These are phyloP conservation scores for Rhododendron vialii DNA, from an alignment of 148 eudicot genomes.

Conservation along the genomic window DNA sequence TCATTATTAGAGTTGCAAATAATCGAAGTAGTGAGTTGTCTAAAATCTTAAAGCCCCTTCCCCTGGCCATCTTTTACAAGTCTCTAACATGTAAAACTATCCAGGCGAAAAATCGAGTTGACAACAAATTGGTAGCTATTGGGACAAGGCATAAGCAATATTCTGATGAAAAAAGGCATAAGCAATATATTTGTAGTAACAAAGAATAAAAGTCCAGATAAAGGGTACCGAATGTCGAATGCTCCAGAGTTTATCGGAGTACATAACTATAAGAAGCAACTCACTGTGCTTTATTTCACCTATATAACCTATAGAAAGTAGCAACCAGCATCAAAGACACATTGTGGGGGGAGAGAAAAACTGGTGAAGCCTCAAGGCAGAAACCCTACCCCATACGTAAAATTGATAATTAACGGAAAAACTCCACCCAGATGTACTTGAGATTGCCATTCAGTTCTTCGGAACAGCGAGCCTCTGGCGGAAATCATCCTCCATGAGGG, in stretches of 20 bases:
- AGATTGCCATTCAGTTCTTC: slow-evolving; percentile 11
- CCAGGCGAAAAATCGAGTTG: too few relatives aligned
- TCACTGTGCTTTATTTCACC: background rate
- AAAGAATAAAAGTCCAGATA: too few relatives aligned
- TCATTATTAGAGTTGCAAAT: too few relatives aligned
- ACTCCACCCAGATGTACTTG: too few relatives aligned
- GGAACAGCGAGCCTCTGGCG: slow-evolving; percentile 61
- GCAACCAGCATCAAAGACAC: background rate
- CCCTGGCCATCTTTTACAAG: too few relatives aligned
- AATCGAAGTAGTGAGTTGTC: too few relatives aligned
- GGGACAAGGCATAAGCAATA: background rate
- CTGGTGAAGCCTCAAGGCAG: background rate
- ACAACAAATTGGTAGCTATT: background rate
- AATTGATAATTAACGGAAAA: background rate
- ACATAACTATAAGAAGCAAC: background rate
- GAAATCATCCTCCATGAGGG: slow-evolving; percentile 91
- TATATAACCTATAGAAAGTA: background rate
- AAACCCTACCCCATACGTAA: background rate
- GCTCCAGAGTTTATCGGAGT: background rate
- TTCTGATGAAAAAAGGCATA: background rate
- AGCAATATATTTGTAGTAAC: background rate
- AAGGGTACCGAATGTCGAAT: background rate
- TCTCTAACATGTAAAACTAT: too few relatives aligned
- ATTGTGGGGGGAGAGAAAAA: background rate
- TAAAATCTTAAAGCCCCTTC: too few relatives aligned